phyloP scores from a whole-genome alignment of 1,139 yeast genomes.

The Magnusiomyces sp. region DNA sequence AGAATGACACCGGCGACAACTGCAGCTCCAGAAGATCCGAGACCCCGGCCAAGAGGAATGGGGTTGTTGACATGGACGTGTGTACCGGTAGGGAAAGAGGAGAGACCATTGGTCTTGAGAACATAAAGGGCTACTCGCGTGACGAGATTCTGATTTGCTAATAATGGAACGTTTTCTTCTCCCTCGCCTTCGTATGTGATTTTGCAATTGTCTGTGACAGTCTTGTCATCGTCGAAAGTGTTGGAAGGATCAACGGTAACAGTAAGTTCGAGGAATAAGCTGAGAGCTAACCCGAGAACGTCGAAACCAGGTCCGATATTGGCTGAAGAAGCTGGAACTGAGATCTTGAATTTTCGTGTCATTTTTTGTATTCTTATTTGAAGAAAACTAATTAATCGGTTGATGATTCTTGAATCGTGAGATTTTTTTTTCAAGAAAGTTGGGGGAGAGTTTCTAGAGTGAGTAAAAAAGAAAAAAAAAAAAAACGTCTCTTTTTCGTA shows the following conservation, averaged over 20 bases:
- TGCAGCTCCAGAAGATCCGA: slow-evolving; percentile 98
- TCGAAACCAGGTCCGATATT: slow-evolving; percentile 98
- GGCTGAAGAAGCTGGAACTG: slow-evolving; percentile 95
- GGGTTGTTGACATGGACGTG: slow-evolving; percentile 74
- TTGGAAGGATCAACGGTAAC: slow-evolving; percentile 52
- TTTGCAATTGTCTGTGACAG: slow-evolving; percentile 52
- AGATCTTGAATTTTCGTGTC: slow-evolving; percentile 34
- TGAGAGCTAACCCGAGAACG: slow-evolving; percentile 84
- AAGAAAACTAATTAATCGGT: too few species aligned
- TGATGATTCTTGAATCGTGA: too few species aligned
- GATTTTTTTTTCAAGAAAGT: too few species aligned
- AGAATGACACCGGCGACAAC: slow-evolving; percentile 95
- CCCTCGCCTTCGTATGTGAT: slow-evolving; percentile 72
- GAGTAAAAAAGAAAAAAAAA: too few species aligned
- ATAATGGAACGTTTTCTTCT: slow-evolving; percentile 66
- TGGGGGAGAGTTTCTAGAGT: too few species aligned
- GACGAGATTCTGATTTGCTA: slow-evolving; percentile 69
- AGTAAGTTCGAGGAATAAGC: slow-evolving; percentile 58
- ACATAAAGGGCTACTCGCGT: slow-evolving; percentile 91
- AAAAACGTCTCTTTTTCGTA: too few species aligned
- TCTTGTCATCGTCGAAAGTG: slow-evolving; percentile 20
- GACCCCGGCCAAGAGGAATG: slow-evolving; percentile 91
- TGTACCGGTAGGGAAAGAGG: slow-evolving; percentile 79
- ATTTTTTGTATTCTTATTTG: not conserved
- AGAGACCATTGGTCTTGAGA: slow-evolving; percentile 67